Base-by-base conservation (phyloP, 2,329 filamentous ascomycete genomes). In the Akanthomyces muscarius region DNA sequence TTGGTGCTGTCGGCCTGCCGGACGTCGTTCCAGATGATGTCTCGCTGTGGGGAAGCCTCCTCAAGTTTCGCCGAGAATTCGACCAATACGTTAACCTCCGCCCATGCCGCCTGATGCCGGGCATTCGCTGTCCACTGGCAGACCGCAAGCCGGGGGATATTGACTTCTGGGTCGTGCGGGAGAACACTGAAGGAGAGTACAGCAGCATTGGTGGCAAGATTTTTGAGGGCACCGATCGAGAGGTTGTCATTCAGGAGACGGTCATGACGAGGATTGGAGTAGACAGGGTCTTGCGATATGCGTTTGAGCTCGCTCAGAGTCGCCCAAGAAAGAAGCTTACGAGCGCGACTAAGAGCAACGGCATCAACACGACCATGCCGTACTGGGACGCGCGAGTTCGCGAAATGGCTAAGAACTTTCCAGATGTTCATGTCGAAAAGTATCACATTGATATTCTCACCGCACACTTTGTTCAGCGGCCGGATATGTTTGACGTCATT, bases 81-180 rank as follows among this genome's bases (percentile, higher is more conserved):
- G 86, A 89, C 65, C 86, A 89, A 69, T 90, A 89, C 68, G 82
- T 88, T 66, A 90, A 89, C 66, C 80, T 90, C 0, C 81, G 88
- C 0, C 88, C 87, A 0, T 87, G 85, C 2, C 81, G 83, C 13
- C 78, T 88, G 38, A 81, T 89, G 70, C 81, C 81, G 0, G 86
- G 86, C 8, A 85, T 86, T 0, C 74, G 78, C 48, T 86, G 82
- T 6, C 86, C 86, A 0, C 75, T 89, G 16, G 76, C 75, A 0
- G 77, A 79, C 62, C 74, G 82, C 63, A 76, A 78, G 67, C 78
- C 81, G 0, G 85, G 84, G 0, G 84, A 89, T 57, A 80, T 89
- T 0, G 85, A 89, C 74, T 89, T 86, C 80, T 84, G 87, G 45
- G 88, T 89, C 56, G 76, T 89, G 28, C 80, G 87, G 16, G 87